Evolutionary conservation across 257 asterid genomes (phyloP).

Genomic region (Solanum ossicruentum): DNA sequence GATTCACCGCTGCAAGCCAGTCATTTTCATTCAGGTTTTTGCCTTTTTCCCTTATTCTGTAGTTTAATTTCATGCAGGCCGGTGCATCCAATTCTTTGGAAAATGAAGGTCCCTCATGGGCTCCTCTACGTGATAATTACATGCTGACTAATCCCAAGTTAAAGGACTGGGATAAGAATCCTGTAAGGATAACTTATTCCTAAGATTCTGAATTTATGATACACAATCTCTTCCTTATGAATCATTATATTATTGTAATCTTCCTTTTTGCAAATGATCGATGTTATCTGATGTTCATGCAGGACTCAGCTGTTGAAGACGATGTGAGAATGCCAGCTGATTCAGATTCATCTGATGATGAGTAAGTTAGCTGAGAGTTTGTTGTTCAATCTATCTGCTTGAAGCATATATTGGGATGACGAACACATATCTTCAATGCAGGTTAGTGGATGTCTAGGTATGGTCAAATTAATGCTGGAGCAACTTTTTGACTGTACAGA

Average conservation of each 20-base stretch:
- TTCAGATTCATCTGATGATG: conserved; percentile 50
- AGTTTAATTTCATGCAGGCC: conserved; percentile 24
- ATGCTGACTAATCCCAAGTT: conserved; percentile 77
- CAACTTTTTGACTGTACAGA: background rate
- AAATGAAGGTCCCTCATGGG: conserved; percentile 63
- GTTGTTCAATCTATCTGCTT: background rate
- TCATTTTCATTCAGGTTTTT: background rate
- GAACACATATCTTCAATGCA: background rate
- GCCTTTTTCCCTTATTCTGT: background rate
- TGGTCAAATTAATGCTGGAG: background rate
- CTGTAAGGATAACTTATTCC: conserved; percentile 20
- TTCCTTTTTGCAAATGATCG: background rate
- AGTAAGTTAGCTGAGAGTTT: conserved; percentile 2
- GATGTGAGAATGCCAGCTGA: conserved; percentile 35
- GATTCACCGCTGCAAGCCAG: background rate
- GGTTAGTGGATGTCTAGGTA: background rate
- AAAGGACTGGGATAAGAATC: conserved; percentile 91
- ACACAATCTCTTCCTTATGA: too few species aligned
- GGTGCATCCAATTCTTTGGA: conserved; percentile 32
- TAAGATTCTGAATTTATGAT: background rate
- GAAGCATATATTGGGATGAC: background rate
- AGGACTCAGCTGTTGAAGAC: conserved; percentile 37
- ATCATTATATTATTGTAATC: too few species aligned
- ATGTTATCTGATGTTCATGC: background rate
- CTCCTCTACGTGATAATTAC: conserved; percentile 82